These are phyloP conservation scores for Aegilops umbellulata DNA, from an alignment of 176 grass and related monocot species.

Conservation along the genomic window DNA sequence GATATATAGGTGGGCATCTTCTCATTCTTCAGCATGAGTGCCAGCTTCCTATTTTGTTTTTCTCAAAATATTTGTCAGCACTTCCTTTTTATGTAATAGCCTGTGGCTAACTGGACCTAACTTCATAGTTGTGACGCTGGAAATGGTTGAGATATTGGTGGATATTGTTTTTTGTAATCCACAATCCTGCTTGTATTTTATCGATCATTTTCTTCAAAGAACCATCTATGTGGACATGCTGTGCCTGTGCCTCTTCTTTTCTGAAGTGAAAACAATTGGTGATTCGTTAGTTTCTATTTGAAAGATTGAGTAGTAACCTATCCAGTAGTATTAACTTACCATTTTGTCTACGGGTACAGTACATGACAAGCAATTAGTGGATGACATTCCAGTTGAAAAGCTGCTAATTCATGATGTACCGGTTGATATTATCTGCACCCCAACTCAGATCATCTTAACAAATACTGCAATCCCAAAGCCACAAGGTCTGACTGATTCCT, in stretches of 20 bases:
- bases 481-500: constrained; percentile 54
- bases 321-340: not conserved
- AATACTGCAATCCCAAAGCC: constrained; percentile 81
- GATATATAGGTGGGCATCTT: constrained; percentile 10
- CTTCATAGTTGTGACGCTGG: not conserved
- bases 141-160: not conserved
- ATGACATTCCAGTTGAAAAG: constrained; percentile 88
- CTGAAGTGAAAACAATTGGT: constrained; percentile 8
- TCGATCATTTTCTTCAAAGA: not conserved
- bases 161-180: not conserved
- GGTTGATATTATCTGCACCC: constrained; percentile 90
- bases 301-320: not conserved
- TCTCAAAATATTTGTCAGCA: not conserved
- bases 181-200: not conserved
- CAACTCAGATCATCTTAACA: constrained; percentile 86
- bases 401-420: constrained; percentile 93
- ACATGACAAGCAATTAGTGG: constrained; percentile 92
- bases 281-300: not conserved
- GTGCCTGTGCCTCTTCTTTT: not conserved
- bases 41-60: not conserved
- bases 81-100: constrained; percentile 11
- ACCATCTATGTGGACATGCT: not conserved
- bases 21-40: not conserved
- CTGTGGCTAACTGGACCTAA: not conserved
- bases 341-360: constrained; percentile 44